Conservation (phyloP, 2,329 filamentous ascomycete species). For the Paecilomyces niveus region DNA sequence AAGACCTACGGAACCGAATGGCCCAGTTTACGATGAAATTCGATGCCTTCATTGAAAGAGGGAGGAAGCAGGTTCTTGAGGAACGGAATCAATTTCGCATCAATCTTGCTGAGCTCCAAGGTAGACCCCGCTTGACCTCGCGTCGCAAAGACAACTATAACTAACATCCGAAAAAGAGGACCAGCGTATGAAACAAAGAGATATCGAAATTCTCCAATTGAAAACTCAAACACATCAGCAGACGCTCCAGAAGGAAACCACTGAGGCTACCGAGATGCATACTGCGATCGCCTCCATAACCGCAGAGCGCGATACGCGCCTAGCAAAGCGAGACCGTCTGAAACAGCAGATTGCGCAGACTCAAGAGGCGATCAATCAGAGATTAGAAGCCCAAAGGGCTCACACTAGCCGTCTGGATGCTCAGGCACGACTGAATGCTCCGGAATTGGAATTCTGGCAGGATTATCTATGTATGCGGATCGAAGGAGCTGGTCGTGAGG, state of each 20-base stretch:
- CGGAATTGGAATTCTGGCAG: constrained; percentile 95
- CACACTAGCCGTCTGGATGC: constrained; percentile 66
- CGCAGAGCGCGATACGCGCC: constrained; percentile 48
- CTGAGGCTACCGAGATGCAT: constrained; percentile 58
- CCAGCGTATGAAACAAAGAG: constrained; percentile 78
- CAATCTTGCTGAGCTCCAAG: constrained; percentile 82
- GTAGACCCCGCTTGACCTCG: constrained; percentile 40
- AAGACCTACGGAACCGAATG: constrained; percentile 93
- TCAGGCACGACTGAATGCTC: constrained; percentile 81
- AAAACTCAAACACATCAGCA: constrained; percentile 51
- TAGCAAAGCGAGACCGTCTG: constrained; percentile 49
- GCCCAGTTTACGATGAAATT: constrained; percentile 83
- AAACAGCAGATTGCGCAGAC: constrained; percentile 48
- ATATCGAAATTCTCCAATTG: constrained; percentile 67
- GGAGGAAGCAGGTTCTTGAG: constrained; percentile 80
- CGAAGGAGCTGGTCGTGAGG: constrained; percentile 77
- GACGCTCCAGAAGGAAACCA: constrained; percentile 51
- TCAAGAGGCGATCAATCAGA: constrained; percentile 39
- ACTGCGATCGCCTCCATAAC: constrained; percentile 51
- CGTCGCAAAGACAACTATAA: not conserved
- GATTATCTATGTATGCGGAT: constrained; percentile 81
- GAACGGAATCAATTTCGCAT: constrained; percentile 92
- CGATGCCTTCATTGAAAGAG: constrained; percentile 88
- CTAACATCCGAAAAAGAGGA: constrained; percentile 56
- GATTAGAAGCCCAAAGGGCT: constrained; percentile 37